phyloP scores from a whole-genome alignment of 345 rosid genomes.

The Cardamine chenopodiifolia region DNA sequence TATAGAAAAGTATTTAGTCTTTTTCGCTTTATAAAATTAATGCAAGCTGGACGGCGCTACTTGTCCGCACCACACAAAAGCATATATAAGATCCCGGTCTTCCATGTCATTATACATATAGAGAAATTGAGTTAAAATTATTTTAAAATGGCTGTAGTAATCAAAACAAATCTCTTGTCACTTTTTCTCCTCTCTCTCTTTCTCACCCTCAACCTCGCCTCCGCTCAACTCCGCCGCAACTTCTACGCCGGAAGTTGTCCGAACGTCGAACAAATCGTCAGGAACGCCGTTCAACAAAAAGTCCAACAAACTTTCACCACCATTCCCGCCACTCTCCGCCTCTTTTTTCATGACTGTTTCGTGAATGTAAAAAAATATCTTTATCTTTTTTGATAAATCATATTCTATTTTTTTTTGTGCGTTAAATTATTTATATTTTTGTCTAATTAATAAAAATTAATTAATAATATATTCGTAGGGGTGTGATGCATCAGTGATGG shows the following conservation, averaged over 20 bases:
- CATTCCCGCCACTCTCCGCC: constrained; percentile 74
- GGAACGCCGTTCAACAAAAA: constrained; percentile 52
- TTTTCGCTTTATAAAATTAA: not conserved
- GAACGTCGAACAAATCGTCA: constrained; percentile 71
- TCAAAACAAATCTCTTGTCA: constrained; percentile 23
- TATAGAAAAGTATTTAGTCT: constrained; percentile 2
- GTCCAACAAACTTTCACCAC: constrained; percentile 70
- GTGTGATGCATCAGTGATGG: constrained; percentile 52
- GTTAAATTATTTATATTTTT: not conserved
- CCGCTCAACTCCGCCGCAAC: constrained; percentile 65
- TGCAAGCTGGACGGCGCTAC: constrained; percentile 40
- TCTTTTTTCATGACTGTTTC: constrained; percentile 84
- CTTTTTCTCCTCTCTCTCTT: constrained; percentile 25
- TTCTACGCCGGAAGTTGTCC: constrained; percentile 73
- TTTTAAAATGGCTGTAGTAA: constrained; percentile 8
- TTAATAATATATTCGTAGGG: constrained; percentile 31
- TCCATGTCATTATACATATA: constrained; percentile 5
- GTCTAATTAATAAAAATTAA: not conserved
- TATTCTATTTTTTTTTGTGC: not conserved
- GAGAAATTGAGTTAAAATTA: not conserved
- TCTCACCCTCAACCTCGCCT: constrained; percentile 19
- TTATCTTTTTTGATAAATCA: not conserved
- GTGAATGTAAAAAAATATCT: constrained; percentile 51
- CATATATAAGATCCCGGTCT: not conserved
- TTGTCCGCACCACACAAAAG: constrained; percentile 26